A percentile compares a stretch with the other conserved stretches of the same genome.
Conservation (phyloP, 352 stramenopile species). For the Phytophthora litchii region DNA sequence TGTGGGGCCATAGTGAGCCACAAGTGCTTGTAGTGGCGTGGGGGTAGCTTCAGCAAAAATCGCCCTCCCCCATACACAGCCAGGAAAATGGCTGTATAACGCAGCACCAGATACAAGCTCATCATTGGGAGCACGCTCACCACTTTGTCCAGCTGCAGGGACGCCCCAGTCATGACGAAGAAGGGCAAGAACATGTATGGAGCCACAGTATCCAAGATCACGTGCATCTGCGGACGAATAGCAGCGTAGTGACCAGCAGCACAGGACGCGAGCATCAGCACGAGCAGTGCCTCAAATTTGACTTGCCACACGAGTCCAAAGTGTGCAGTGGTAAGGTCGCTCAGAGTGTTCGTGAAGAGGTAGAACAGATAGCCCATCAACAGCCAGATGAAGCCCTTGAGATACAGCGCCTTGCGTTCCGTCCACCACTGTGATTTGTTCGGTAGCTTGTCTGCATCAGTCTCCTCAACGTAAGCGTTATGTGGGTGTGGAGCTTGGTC, state of each 20-base stretch:
- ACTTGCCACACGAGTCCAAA: slow-evolving; percentile 68
- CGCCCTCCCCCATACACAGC: slow-evolving; percentile 56
- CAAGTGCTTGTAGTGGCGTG: slow-evolving; percentile 66
- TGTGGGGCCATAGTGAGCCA: slow-evolving; percentile 78
- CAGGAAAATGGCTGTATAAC: slow-evolving; percentile 64
- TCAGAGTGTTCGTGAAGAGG: slow-evolving; percentile 62
- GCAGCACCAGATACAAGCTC: slow-evolving; percentile 62
- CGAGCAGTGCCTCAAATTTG: slow-evolving; percentile 70
- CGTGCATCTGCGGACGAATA: slow-evolving; percentile 75
- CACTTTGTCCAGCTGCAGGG: slow-evolving; percentile 71
- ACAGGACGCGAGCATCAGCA: slow-evolving; percentile 69
- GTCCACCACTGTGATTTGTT: slow-evolving; percentile 31
- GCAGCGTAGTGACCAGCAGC: slow-evolving; percentile 55
- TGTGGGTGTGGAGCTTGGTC: slow-evolving; percentile 50
- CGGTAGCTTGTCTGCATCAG: slow-evolving; percentile 12
- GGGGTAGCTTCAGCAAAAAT: slow-evolving; percentile 61
- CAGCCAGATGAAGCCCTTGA: slow-evolving; percentile 72
- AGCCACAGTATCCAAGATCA: slow-evolving; percentile 66
- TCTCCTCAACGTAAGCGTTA: slow-evolving; percentile 61
- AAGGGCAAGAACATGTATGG: slow-evolving; percentile 78
- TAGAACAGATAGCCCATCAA: slow-evolving; percentile 68
- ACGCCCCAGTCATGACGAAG: slow-evolving; percentile 75
- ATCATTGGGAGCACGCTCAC: slow-evolving; percentile 60
- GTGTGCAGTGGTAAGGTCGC: slow-evolving; percentile 47
- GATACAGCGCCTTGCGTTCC: slow-evolving; percentile 44